Percentiles rank a stretch among this genome's conserved stretches.
Evolutionary conservation across 164 flowering plant species (phyloP).

Genomic region (Vitis labrusca): DNA sequence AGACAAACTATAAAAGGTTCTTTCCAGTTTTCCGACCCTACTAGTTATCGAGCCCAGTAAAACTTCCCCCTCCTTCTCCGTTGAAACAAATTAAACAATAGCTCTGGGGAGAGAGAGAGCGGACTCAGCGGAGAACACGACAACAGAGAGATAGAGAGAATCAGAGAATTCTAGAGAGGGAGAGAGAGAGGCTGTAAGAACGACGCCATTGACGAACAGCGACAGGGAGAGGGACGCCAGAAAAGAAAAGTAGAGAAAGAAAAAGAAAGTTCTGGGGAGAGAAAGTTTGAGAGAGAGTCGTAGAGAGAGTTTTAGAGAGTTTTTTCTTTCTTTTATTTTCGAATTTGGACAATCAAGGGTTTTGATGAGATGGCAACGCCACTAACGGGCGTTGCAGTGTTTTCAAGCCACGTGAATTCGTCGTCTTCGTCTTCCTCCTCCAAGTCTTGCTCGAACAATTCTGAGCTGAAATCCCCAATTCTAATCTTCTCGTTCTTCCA

Average conservation of each 20-base stretch:
- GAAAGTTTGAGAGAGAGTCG: not conserved
- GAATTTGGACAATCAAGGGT: not conserved
- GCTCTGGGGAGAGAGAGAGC: slow-evolving; percentile 1
- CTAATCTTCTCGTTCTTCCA: slow-evolving; percentile 61
- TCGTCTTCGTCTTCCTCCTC: slow-evolving; percentile 14
- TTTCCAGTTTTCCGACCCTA: too few species aligned
- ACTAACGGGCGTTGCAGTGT: slow-evolving; percentile 30
- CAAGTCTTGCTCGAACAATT: slow-evolving; percentile 5
- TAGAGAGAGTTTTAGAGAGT: not conserved
- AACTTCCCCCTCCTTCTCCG: slow-evolving; percentile 1
- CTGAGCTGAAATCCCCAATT: slow-evolving; percentile 44
- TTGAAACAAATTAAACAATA: not conserved
- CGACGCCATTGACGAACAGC: too few species aligned
- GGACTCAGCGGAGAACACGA: not conserved
- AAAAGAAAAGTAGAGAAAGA: not conserved
- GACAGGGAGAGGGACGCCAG: not conserved
- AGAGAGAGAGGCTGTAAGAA: slow-evolving; percentile 3
- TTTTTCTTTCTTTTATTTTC: not conserved
- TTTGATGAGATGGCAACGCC: slow-evolving; percentile 30
- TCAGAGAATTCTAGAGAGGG: not conserved
- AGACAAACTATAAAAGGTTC: slow-evolving; percentile 13
- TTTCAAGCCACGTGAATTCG: slow-evolving; percentile 14
- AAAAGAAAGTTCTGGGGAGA: not conserved
- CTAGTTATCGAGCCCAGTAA: not conserved
- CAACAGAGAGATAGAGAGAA: too few species aligned